Conservation (phyloP, 768 basidiomycete genomes). For the Pisolithus sp. region DNA sequence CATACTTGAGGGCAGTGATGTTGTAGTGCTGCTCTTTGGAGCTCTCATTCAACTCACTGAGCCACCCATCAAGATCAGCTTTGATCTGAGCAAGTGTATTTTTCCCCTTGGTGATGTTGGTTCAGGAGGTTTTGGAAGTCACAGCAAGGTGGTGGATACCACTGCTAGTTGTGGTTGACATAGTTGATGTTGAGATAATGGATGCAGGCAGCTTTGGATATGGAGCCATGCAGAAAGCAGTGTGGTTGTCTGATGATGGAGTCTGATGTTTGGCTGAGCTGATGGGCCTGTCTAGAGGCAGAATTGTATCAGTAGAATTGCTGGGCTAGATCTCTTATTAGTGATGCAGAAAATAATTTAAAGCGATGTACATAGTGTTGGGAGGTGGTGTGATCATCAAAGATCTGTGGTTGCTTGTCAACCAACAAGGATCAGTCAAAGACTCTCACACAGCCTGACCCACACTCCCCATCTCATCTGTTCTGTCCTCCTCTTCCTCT, state of each 20-base stretch:
- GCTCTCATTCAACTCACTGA: background rate
- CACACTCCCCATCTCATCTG: too few relatives aligned
- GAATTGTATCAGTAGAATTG: too few relatives aligned
- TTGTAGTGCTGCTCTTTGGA: background rate
- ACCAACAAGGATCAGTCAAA: background rate
- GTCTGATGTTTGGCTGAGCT: background rate
- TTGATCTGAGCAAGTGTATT: background rate
- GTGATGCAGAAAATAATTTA: too few relatives aligned
- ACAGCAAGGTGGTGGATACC: background rate
- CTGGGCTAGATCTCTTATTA: too few relatives aligned
- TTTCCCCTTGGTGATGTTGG: background rate
- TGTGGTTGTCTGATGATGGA: background rate
- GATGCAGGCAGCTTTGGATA: background rate
- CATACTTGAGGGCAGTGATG: background rate
- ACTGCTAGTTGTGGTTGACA: background rate
- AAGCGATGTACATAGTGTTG: background rate
- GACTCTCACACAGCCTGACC: too few relatives aligned
- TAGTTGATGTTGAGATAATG: background rate
- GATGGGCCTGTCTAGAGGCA: too few relatives aligned
- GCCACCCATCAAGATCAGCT: background rate
- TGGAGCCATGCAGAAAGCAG: background rate
- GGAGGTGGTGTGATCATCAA: background rate
- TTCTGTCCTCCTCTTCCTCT: too few relatives aligned
- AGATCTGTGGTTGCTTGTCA: background rate
- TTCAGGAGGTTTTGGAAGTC: background rate